These are phyloP conservation scores for Choiromyces venosus DNA, from an alignment of 495 filamentous ascomycete species.

Conservation along the genomic window DNA sequence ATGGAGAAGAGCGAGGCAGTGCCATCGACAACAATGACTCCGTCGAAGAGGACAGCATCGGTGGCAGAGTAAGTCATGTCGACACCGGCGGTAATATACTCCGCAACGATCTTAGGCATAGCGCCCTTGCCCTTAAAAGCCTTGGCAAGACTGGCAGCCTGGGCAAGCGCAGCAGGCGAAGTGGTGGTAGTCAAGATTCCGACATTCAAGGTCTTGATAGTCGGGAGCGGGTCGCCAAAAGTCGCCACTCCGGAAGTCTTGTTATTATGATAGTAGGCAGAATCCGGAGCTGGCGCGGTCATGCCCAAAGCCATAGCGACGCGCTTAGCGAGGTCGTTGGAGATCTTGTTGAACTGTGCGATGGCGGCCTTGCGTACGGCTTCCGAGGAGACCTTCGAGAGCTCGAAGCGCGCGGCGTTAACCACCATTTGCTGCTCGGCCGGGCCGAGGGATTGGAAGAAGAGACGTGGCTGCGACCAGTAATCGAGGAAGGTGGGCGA, in stretches of 20 bases:
- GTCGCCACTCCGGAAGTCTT: conserved; percentile 59
- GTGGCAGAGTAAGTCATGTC: conserved; percentile 66
- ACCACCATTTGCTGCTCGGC: conserved; percentile 71
- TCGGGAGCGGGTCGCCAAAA: conserved; percentile 53
- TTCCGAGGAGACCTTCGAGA: conserved; percentile 53
- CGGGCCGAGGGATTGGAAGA: conserved; percentile 67
- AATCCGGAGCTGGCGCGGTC: conserved; percentile 54
- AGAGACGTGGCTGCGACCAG: conserved; percentile 70
- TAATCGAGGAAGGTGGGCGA: conserved; percentile 66
- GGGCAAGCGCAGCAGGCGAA: conserved; percentile 43
- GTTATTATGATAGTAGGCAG: conserved; percentile 65
- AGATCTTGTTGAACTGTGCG: conserved; percentile 64
- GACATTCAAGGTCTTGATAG: conserved; percentile 60
- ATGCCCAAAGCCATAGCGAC: conserved; percentile 61
- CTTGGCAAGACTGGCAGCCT: conserved; percentile 49
- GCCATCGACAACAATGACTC: conserved; percentile 57
- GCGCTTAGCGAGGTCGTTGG: conserved; percentile 62
- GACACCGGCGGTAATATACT: conserved; percentile 53
- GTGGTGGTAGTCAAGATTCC: conserved; percentile 57
- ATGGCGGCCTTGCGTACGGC: conserved; percentile 60
- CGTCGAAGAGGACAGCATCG: conserved; percentile 68
- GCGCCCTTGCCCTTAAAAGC: conserved; percentile 50
- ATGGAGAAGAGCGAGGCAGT: conserved; percentile 53
- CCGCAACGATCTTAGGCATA: conserved; percentile 58
- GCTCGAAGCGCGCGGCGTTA: conserved; percentile 73